These are phyloP conservation scores for Cadophora sp. DNA, from an alignment of 2,329 filamentous ascomycete species.

Conservation along the genomic window DNA sequence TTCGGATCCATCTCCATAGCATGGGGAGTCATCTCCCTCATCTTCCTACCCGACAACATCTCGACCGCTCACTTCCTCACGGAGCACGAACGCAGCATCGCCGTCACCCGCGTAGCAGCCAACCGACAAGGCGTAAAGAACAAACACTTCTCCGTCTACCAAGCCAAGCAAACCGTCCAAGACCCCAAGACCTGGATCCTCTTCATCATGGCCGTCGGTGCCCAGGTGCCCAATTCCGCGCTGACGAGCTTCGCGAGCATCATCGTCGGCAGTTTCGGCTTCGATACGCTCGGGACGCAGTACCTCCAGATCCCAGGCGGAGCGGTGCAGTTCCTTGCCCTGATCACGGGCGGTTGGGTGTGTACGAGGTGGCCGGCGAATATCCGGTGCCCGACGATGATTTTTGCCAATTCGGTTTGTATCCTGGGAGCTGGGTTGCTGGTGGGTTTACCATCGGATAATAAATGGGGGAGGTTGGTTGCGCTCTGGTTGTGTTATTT, in stretches of 20 bases:
- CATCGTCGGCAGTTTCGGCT: conserved; percentile 40
- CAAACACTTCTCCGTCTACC: conserved; percentile 54
- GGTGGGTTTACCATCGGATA: conserved; percentile 55
- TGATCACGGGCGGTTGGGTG: conserved; percentile 57
- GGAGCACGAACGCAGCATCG: conserved; percentile 60
- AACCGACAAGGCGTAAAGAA: conserved; percentile 63
- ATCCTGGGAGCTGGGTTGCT: conserved; percentile 60
- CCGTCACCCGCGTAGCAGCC: conserved; percentile 57
- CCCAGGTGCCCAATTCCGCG: conserved; percentile 63
- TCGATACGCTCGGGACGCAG: conserved; percentile 57
- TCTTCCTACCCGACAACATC: conserved; percentile 66
- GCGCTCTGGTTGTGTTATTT: conserved; percentile 64
- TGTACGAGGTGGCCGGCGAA: conserved; percentile 59
- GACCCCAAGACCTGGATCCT: conserved; percentile 67
- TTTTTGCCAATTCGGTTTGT: conserved; percentile 60
- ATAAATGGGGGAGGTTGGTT: conserved; percentile 64
- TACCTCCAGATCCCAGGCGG: conserved; percentile 67
- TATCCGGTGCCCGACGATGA: conserved; percentile 61
- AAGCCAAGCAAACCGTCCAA: conserved; percentile 53
- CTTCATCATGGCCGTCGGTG: conserved; percentile 57
- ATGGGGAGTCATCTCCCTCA: conserved; percentile 62
- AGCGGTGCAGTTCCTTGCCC: conserved; percentile 60
- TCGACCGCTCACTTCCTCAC: conserved; percentile 67
- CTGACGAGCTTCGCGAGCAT: conserved; percentile 55
- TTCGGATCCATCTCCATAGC: conserved; percentile 60